A percentile compares a stretch with the other conserved stretches of the same genome.
Conservation (phyloP, 2,329 filamentous ascomycete species). For the Fusarium denticulatum region DNA sequence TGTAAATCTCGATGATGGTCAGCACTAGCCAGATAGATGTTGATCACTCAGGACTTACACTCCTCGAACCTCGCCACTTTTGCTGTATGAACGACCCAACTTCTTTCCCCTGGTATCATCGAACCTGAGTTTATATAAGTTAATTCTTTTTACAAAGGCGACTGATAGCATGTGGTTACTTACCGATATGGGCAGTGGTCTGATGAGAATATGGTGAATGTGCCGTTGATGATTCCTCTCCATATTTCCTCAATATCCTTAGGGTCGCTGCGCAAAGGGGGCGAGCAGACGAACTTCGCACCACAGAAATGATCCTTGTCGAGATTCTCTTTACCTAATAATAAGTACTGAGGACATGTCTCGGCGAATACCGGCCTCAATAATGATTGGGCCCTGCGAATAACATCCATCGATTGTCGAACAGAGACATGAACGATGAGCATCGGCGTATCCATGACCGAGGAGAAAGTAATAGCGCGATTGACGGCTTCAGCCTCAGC, state of each 20-base stretch:
- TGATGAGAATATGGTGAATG: background rate
- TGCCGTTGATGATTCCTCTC: background rate
- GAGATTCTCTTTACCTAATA: background rate
- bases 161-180: background rate
- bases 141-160: rapidly evolving
- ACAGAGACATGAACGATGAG: background rate
- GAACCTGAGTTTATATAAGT: background rate
- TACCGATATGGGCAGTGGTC: background rate
- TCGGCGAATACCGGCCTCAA: background rate
- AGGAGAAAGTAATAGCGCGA: background rate
- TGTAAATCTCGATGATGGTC: background rate
- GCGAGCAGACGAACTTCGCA: background rate
- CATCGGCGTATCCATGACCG: background rate
- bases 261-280: background rate
- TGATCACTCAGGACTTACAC: background rate
- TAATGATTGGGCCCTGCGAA: background rate
- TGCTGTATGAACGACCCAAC: background rate
- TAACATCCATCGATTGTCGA: background rate
- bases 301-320: background rate
- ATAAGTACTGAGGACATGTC: background rate
- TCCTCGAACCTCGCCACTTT: background rate
- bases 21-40: background rate
- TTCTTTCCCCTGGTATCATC: background rate
- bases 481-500: background rate
- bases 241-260: background rate